Conservation (phyloP, 345 rosid species). For the Turritis glabra region DNA sequence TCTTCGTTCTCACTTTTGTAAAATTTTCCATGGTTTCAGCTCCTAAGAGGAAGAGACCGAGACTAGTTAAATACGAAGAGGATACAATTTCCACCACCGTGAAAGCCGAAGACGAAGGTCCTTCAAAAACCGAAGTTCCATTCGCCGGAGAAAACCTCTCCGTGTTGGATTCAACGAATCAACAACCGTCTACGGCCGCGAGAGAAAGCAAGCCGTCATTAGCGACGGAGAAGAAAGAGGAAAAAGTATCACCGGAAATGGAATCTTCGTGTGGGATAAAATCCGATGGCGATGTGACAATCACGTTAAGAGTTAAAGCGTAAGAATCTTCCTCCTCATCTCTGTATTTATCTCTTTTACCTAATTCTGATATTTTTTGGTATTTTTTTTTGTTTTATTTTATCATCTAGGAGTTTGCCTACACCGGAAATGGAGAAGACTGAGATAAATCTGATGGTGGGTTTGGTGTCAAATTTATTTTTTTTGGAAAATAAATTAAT, state of each 20-base stretch:
- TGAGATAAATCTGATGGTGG: slow-evolving; percentile 91
- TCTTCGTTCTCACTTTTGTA: neutral
- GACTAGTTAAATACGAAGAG: slow-evolving; percentile 68
- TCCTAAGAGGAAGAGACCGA: slow-evolving; percentile 81
- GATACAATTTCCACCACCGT: slow-evolving; percentile 27
- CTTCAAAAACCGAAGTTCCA: neutral
- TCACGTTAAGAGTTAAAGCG: slow-evolving; percentile 45
- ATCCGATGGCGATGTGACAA: slow-evolving; percentile 50
- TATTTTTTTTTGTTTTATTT: too few species aligned
- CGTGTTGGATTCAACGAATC: too few species aligned
- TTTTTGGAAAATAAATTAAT: neutral
- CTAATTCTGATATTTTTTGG: neutral
- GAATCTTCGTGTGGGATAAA: slow-evolving; percentile 47
- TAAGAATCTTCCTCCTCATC: slow-evolving; percentile 35
- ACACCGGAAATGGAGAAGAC: slow-evolving; percentile 49
- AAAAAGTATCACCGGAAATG: slow-evolving; percentile 50
- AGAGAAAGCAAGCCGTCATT: slow-evolving; percentile 17
- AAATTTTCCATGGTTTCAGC: slow-evolving; percentile 47
- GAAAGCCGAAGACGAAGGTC: neutral
- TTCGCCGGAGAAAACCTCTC: neutral
- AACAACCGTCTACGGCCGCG: slow-evolving; percentile 24
- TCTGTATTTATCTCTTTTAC: neutral
- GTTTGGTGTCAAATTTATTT: slow-evolving; percentile 30
- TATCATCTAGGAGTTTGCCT: neutral
- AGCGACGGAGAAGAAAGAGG: slow-evolving; percentile 43